Conservation (phyloP, 257 asterid genomes). For the Linaria vulgaris region DNA sequence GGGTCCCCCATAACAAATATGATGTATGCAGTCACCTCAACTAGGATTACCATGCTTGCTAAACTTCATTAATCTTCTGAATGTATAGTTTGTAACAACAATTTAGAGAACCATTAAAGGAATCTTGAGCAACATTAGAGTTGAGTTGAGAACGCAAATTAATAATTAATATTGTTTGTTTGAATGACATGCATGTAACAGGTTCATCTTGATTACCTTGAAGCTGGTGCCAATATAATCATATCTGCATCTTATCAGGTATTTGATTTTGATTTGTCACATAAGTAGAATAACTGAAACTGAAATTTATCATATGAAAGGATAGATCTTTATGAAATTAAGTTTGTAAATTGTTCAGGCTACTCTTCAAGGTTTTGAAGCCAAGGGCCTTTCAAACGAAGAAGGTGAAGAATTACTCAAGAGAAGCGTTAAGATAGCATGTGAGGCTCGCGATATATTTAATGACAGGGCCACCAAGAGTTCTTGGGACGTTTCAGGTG, state of each 20-base stretch:
- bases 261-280: background rate
- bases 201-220: slow-evolving; percentile 82
- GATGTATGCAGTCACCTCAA: too few relatives aligned
- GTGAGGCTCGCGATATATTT: slow-evolving; percentile 68
- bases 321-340: background rate
- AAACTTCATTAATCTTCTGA: too few relatives aligned
- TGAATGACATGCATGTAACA: slow-evolving; percentile 24
- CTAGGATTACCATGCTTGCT: too few relatives aligned
- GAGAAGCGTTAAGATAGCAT: slow-evolving; percentile 67
- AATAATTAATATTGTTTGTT: background rate
- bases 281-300: background rate
- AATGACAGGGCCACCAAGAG: slow-evolving; percentile 49
- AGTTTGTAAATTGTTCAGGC: slow-evolving; percentile 46
- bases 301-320: too few relatives aligned
- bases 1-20: too few relatives aligned
- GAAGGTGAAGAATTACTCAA: slow-evolving; percentile 63
- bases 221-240: slow-evolving; percentile 78
- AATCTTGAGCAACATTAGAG: too few relatives aligned
- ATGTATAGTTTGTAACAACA: too few relatives aligned
- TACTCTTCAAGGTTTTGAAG: slow-evolving; percentile 83
- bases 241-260: slow-evolving; percentile 88
- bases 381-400: slow-evolving; percentile 56
- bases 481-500: slow-evolving; percentile 39
- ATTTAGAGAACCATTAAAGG: too few relatives aligned
- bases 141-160: too few relatives aligned